A percentile compares a stretch with the other conserved stretches of the same genome.
Conservation (phyloP, 2,329 filamentous ascomycete genomes). For the Talaromyces rugulosus region DNA sequence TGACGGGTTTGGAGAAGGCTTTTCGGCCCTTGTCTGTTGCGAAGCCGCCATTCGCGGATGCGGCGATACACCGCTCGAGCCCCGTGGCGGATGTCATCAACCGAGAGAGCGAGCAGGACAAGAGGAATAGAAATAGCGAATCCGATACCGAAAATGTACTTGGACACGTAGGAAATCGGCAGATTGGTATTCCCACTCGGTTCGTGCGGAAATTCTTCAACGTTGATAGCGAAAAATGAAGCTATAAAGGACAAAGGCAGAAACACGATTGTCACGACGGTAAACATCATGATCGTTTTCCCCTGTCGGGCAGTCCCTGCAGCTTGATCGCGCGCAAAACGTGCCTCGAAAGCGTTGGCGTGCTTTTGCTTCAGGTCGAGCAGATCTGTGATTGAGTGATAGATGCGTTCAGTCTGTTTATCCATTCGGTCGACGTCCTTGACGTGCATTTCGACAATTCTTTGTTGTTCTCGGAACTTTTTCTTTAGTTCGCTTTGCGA, state of each 20-base stretch:
- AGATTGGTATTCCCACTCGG: slow-evolving; percentile 30
- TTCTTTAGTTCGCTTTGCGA: slow-evolving; percentile 49
- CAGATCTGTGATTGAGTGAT: slow-evolving; percentile 57
- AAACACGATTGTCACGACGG: slow-evolving; percentile 57
- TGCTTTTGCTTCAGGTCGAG: slow-evolving; percentile 67
- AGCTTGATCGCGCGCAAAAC: slow-evolving; percentile 56
- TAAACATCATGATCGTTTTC: slow-evolving; percentile 57
- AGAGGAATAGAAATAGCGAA: slow-evolving; percentile 51
- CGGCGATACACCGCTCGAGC: slow-evolving; percentile 22
- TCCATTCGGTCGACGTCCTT: slow-evolving; percentile 63
- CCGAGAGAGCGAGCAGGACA: slow-evolving; percentile 42
- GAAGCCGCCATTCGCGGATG: slow-evolving; percentile 20
- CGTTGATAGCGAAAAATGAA: slow-evolving; percentile 53
- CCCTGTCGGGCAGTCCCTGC: slow-evolving; percentile 56
- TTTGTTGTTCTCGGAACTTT: slow-evolving; percentile 54
- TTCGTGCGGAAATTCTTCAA: slow-evolving; percentile 44
- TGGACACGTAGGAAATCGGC: slow-evolving; percentile 48
- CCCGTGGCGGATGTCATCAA: slow-evolving; percentile 39
- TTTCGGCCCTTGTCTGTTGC: not conserved
- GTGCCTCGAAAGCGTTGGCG: slow-evolving; percentile 63
- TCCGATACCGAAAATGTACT: slow-evolving; percentile 55
- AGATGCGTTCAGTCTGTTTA: slow-evolving; percentile 57
- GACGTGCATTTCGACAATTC: slow-evolving; percentile 54
- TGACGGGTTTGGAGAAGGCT: not conserved
- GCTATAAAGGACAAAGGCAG: slow-evolving; percentile 54